Evolutionary conservation across 768 basidiomycete genomes (phyloP).

Genomic region (Sistotremastrum suecicum): DNA sequence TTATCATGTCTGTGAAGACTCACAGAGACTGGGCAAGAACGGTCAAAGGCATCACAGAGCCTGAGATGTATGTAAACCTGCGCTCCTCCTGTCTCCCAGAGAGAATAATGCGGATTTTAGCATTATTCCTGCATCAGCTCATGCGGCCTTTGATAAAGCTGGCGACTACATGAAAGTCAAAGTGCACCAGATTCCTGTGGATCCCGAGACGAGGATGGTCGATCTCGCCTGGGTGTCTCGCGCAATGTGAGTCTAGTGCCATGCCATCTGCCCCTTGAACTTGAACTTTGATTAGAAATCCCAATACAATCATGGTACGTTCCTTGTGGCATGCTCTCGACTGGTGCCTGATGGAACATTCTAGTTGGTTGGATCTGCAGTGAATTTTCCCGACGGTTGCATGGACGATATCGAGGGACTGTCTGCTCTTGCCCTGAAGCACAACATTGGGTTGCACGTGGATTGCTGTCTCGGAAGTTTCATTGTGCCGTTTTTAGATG

Average conservation of each 20-base stretch:
- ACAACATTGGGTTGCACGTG: conserved; percentile 82
- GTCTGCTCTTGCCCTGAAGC: conserved; percentile 51
- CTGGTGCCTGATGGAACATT: not conserved
- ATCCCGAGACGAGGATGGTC: conserved; percentile 62
- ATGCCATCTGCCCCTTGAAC: not conserved
- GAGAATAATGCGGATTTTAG: conserved; percentile 23
- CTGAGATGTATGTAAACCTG: conserved; percentile 63
- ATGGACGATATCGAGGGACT: conserved; percentile 79
- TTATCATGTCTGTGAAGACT: conserved; percentile 90
- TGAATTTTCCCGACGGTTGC: conserved; percentile 78
- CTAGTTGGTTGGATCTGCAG: conserved; percentile 71
- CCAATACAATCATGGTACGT: conserved; percentile 75
- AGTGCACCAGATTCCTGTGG: conserved; percentile 73
- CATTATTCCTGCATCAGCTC: conserved; percentile 71
- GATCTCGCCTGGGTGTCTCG: conserved; percentile 63
- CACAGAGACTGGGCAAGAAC: conserved; percentile 84
- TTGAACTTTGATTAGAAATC: conserved; percentile 36
- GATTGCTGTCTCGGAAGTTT: conserved; percentile 93
- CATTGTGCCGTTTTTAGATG: conserved; percentile 83
- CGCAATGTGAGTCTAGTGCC: conserved; percentile 56
- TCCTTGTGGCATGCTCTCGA: not conserved
- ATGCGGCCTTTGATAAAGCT: conserved; percentile 94
- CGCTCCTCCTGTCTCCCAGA: conserved; percentile 1
- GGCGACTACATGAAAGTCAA: conserved; percentile 82
- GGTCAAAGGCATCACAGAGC: conserved; percentile 77